Percentiles rank a stretch among this genome's conserved stretches.
Evolutionary conservation across 169 alveolate species (phyloP).

Genomic region (Eimeria maxima): DNA sequence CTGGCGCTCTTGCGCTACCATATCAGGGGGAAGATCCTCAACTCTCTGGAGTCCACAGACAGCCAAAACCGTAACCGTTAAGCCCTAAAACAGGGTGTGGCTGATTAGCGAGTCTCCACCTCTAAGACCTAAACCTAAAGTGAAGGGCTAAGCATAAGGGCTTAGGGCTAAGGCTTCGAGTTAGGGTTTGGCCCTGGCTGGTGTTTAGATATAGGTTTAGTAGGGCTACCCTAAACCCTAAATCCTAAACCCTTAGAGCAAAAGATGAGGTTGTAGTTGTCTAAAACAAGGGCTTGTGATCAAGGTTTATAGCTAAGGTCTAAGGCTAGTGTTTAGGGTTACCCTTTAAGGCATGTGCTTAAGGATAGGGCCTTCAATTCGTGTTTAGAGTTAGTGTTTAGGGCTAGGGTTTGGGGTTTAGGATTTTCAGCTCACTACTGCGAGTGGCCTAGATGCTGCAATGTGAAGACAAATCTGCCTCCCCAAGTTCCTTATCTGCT

Average conservation of each 20-base stretch:
- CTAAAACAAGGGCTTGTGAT: no score
- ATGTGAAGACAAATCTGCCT: constrained; percentile 31
- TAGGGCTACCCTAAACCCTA: neutral
- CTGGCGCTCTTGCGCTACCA: constrained; percentile 33
- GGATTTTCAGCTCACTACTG: constrained; percentile 10
- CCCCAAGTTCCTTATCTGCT: neutral
- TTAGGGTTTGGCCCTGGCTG: neutral
- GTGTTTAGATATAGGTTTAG: neutral
- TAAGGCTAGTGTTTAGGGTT: no score
- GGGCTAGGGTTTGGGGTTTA: constrained; percentile 36
- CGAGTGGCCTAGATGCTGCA: constrained; percentile 12
- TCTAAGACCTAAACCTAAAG: no score
- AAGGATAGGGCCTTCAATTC: no score
- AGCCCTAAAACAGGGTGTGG: neutral
- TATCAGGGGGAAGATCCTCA: constrained; percentile 33
- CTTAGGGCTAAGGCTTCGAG: neutral
- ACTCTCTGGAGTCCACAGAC: constrained; percentile 12
- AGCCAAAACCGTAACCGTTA: neutral
- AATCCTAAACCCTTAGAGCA: no score
- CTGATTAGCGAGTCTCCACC: neutral
- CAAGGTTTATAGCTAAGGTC: no score
- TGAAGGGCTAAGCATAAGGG: neutral
- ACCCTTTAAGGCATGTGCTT: no score
- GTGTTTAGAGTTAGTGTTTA: neutral
- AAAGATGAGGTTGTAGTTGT: neutral